phyloP scores from a whole-genome alignment of 2,329 filamentous ascomycete species.

The Colletotrichum lindemuthianum region DNA sequence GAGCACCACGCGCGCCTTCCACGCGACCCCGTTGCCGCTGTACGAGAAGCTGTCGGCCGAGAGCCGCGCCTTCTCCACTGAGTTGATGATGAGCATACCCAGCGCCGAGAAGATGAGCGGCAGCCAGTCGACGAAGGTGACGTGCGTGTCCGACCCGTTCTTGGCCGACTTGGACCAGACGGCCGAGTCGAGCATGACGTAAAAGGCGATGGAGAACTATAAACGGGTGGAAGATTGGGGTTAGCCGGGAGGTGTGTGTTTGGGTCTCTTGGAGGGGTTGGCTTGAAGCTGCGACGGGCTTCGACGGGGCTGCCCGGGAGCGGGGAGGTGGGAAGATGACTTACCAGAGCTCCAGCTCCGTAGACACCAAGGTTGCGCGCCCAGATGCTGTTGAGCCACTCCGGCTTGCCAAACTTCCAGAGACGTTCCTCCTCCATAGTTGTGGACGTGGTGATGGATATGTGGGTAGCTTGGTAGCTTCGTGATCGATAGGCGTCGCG shows the following conservation, averaged over 20 bases:
- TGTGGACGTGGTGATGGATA: constrained; percentile 20
- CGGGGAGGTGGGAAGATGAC: constrained; percentile 42
- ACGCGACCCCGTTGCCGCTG: constrained; percentile 70
- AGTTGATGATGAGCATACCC: constrained; percentile 78
- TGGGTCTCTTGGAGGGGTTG: neutral
- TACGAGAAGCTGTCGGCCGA: constrained; percentile 72
- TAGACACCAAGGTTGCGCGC: constrained; percentile 73
- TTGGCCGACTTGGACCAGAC: constrained; percentile 71
- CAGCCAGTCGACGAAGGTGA: constrained; percentile 76
- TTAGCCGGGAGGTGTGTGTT: neutral
- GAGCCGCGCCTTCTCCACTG: constrained; percentile 73
- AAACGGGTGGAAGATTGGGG: constrained; percentile 19
- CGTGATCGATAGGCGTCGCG: constrained; percentile 23
- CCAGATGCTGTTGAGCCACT: constrained; percentile 73
- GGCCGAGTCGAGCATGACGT: constrained; percentile 73
- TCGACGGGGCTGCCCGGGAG: neutral
- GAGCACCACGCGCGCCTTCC: constrained; percentile 75
- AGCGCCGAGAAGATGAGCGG: constrained; percentile 73
- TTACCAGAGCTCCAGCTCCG: constrained; percentile 69
- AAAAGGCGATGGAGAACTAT: constrained; percentile 75
- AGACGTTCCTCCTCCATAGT: constrained; percentile 72
- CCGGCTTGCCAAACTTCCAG: constrained; percentile 73
- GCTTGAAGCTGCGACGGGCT: neutral
- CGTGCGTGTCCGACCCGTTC: constrained; percentile 70
- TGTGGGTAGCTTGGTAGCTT: constrained; percentile 7